These are phyloP conservation scores for Tricholoma hemisulphureum DNA, from an alignment of 768 basidiomycete species.

Conservation along the genomic window DNA sequence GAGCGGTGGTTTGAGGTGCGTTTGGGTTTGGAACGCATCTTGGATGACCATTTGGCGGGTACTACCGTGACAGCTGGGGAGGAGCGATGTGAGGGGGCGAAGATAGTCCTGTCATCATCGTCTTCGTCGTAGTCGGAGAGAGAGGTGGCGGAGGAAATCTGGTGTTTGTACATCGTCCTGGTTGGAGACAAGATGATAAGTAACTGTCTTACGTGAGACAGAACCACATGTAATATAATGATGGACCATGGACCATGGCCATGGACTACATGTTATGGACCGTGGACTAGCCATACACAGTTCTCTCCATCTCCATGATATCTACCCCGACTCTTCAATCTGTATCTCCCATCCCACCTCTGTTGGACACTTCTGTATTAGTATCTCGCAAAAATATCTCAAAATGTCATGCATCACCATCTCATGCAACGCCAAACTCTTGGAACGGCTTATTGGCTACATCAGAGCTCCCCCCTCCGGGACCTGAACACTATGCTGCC, in stretches of 20 bases:
- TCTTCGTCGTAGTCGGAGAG: slow-evolving; percentile 76
- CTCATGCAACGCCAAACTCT: too few relatives aligned
- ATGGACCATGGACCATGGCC: not conserved
- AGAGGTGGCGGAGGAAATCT: slow-evolving; percentile 75
- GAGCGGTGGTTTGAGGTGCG: slow-evolving; percentile 40
- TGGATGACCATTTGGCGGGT: slow-evolving; percentile 68
- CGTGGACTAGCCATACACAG: too few relatives aligned
- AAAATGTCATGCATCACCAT: slow-evolving; percentile 1
- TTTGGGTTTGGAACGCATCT: slow-evolving; percentile 25
- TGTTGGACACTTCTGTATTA: not conserved
- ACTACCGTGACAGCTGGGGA: slow-evolving; percentile 45
- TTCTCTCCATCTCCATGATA: slow-evolving; percentile 1
- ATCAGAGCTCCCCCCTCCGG: slow-evolving; percentile 54
- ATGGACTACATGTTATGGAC: too few relatives aligned
- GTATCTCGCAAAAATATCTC: not conserved
- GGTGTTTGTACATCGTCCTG: slow-evolving; percentile 49
- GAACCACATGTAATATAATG: too few relatives aligned
- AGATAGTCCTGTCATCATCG: slow-evolving; percentile 50
- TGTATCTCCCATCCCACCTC: not conserved
- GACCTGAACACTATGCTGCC: slow-evolving; percentile 60
- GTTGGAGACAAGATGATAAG: slow-evolving; percentile 22
- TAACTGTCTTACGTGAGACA: not conserved
- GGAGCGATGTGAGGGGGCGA: slow-evolving; percentile 46
- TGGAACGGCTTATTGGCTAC: slow-evolving; percentile 42
- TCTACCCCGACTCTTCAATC: not conserved